A percentile compares a stretch with the other conserved stretches of the same genome.
Conservation (phyloP, 805 yeast species). For the Clavispora fructus region DNA sequence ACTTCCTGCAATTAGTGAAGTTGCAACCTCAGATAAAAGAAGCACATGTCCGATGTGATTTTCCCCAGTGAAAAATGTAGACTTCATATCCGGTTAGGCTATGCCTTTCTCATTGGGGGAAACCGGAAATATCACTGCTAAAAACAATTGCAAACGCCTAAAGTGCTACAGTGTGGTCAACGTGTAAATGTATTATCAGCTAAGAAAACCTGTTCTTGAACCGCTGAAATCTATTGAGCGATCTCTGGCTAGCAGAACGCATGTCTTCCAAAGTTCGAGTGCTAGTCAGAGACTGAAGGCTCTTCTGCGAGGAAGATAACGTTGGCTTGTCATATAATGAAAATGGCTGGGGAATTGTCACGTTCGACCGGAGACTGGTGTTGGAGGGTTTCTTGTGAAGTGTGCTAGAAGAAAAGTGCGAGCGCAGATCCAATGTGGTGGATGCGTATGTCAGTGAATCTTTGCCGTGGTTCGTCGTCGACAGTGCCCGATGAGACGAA, state of each 20-base stretch:
- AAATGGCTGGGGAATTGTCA: conserved; percentile 26
- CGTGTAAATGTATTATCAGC: neutral
- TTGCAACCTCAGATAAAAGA: no score
- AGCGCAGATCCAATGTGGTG: conserved; percentile 2
- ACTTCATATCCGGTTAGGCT: no score
- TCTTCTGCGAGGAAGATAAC: conserved; percentile 34
- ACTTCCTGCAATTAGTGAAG: no score
- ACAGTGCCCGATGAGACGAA: neutral
- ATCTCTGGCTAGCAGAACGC: conserved; percentile 9
- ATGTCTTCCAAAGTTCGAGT: neutral
- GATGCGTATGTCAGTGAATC: neutral
- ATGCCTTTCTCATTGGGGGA: no score
- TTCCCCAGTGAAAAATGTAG: no score
- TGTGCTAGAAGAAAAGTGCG: neutral
- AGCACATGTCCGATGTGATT: no score
- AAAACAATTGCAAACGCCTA: no score
- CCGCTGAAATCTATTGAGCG: conserved; percentile 27
- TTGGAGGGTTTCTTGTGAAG: conserved; percentile 10
- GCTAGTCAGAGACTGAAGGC: conserved; percentile 6
- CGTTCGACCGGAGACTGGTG: conserved; percentile 1
- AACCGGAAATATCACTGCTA: no score
- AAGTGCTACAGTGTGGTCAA: no score
- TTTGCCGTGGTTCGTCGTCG: neutral
- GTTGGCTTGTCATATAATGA: conserved; percentile 32
- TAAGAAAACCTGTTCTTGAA: conserved; percentile 26